Evolutionary conservation across 352 stramenopile genomes (phyloP).

Genomic region (Pythium catenulatum): DNA sequence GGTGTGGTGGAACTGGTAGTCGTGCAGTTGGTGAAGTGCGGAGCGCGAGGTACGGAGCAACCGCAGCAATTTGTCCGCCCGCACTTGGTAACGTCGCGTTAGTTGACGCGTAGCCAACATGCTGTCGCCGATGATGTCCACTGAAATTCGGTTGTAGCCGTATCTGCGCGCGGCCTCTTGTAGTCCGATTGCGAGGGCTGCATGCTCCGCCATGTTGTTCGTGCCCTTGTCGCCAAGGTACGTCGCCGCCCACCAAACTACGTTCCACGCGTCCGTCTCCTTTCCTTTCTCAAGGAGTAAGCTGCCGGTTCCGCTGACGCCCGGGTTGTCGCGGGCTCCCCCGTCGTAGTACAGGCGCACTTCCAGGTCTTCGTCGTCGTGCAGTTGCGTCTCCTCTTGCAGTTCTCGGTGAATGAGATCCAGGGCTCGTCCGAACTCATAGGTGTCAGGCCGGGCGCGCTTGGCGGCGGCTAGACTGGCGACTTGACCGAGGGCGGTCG

Average conservation of each 20-base stretch:
- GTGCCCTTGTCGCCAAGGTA: not conserved
- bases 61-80: not conserved
- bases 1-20: constrained; percentile 3
- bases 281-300: not conserved
- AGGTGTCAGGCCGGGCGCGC: not conserved
- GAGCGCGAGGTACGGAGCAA: not conserved
- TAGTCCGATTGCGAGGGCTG: not conserved
- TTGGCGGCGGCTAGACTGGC: not conserved
- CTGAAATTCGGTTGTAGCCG: not conserved
- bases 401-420: too few relatives aligned
- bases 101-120: not conserved
- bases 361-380: not conserved
- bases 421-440: too few relatives aligned
- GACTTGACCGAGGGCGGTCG: too few relatives aligned
- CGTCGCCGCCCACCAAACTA: constrained; percentile 9
- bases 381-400: not conserved
- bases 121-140: not conserved
- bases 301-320: not conserved
- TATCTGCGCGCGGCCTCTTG: not conserved
- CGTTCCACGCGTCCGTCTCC: not conserved
- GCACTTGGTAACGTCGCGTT: not conserved
- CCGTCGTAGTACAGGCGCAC: constrained; percentile 17
- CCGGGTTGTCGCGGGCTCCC: not conserved
- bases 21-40: not conserved
- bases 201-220: constrained; percentile 24